Percentiles rank a stretch among this genome's conserved stretches.
Conservation (phyloP, 345 rosid species). For the Crucihimalaya himalaica region DNA sequence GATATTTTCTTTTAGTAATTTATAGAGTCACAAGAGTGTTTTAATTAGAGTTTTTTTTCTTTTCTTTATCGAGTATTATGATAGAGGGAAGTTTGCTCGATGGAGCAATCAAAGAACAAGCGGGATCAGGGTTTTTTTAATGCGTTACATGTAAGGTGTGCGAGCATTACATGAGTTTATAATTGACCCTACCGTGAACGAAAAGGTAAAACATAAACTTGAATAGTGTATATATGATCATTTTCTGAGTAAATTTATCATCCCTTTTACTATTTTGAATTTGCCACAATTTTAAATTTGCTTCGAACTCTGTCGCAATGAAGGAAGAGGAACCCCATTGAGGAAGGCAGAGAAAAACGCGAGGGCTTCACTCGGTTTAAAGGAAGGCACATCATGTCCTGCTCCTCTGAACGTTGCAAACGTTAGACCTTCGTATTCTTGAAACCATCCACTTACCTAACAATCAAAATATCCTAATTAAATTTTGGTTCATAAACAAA, state of each 20-base stretch:
- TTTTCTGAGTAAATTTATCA: not conserved
- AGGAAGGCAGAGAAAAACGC: constrained; percentile 70
- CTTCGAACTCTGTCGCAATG: constrained; percentile 22
- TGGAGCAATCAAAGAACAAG: too few species aligned
- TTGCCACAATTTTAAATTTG: not conserved
- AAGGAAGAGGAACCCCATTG: constrained; percentile 50
- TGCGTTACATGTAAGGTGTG: too few species aligned
- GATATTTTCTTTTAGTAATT: too few species aligned
- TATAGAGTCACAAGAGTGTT: too few species aligned
- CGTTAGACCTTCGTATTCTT: constrained; percentile 77
- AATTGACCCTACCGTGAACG: not conserved
- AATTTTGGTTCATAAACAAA: not conserved
- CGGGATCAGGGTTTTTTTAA: too few species aligned
- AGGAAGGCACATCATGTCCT: constrained; percentile 78
- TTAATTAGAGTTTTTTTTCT: too few species aligned
- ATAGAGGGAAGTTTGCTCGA: too few species aligned
- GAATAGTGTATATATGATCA: not conserved
- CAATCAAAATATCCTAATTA: not conserved
- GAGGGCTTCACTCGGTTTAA: constrained; percentile 70
- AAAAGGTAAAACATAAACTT: not conserved
- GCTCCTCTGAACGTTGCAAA: constrained; percentile 89
- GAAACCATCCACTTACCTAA: constrained; percentile 83
- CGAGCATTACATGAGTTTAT: too few species aligned
- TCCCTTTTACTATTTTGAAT: not conserved
- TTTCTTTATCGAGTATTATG: too few species aligned